A percentile compares a stretch with the other conserved stretches of the same genome.
Evolutionary conservation across 2,329 filamentous ascomycete species (phyloP).

Genomic region (Epichloe gansuensis): DNA sequence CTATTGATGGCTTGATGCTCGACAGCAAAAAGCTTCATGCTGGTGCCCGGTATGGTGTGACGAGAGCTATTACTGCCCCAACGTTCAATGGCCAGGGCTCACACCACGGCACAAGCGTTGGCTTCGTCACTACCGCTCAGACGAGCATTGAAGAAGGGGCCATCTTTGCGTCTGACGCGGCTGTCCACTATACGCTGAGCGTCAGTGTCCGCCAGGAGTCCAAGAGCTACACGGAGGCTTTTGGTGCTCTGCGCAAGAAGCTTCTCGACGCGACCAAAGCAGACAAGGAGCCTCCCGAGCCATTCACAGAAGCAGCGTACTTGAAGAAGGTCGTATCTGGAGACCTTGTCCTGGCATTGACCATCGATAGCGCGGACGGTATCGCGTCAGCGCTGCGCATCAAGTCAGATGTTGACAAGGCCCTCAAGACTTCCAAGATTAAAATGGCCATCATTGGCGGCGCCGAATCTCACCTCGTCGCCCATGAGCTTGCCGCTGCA

Average conservation of each 20-base stretch:
- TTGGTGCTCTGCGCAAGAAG: conserved; percentile 39
- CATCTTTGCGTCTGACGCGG: conserved; percentile 41
- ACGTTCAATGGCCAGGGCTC: conserved; percentile 28
- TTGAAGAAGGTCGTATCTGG: conserved; percentile 43
- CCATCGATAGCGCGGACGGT: conserved; percentile 49
- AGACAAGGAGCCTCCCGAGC: conserved; percentile 20
- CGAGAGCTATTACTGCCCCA: conserved; percentile 45
- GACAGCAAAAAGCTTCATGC: conserved; percentile 43
- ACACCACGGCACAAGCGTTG: conserved; percentile 45
- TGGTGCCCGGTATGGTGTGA: conserved; percentile 44
- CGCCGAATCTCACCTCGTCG: conserved; percentile 50
- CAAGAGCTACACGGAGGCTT: conserved; percentile 41
- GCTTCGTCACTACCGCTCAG: conserved; percentile 39
- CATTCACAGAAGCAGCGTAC: conserved; percentile 37
- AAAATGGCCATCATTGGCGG: conserved; percentile 48
- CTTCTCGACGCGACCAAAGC: conserved; percentile 37
- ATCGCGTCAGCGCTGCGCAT: conserved; percentile 48
- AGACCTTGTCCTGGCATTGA: conserved; percentile 42
- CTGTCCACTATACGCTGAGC: conserved; percentile 47
- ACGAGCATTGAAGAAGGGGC: conserved; percentile 35
- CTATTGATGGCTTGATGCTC: conserved; percentile 42
- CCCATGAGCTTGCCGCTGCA: conserved; percentile 43
- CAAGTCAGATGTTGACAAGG: conserved; percentile 42
- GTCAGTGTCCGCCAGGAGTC: conserved; percentile 19
- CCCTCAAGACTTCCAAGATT: conserved; percentile 24